These are phyloP conservation scores for Mrakia gelida DNA, from an alignment of 768 basidiomycete species.

Conservation along the genomic window DNA sequence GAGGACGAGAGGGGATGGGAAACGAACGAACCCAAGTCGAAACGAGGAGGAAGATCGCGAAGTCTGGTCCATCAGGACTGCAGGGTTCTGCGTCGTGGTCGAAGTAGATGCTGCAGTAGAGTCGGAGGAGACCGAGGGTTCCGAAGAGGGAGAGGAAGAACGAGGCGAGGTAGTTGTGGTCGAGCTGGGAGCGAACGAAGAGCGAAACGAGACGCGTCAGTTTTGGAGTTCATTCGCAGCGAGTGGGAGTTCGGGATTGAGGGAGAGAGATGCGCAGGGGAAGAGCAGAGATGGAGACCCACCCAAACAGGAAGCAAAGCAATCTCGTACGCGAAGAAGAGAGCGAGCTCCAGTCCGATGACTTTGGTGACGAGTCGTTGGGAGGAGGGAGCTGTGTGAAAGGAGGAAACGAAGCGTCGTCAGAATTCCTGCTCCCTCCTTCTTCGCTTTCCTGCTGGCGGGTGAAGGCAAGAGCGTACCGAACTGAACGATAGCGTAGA, in stretches of 20 bases:
- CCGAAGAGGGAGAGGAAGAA: neutral
- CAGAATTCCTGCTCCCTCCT: neutral
- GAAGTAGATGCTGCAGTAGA: neutral
- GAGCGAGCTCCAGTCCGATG: neutral
- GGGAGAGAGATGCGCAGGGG: too few relatives aligned
- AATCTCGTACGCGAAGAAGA: neutral
- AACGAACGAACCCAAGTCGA: neutral
- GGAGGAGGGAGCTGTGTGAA: neutral
- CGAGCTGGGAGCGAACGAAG: neutral
- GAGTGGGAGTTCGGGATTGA: too few relatives aligned
- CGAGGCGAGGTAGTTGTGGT: constrained; percentile 3
- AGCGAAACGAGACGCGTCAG: neutral
- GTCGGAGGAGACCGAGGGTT: neutral
- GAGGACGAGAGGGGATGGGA: too few relatives aligned
- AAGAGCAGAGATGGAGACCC: neutral
- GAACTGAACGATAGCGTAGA: neutral
- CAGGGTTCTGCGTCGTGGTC: neutral
- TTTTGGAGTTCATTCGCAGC: too few relatives aligned
- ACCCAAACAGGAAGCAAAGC: neutral
- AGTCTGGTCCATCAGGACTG: neutral
- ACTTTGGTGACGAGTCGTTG: neutral
- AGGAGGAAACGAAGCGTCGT: neutral
- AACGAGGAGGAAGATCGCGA: neutral
- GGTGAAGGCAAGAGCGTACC: neutral
- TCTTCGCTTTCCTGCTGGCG: neutral